Conservation (phyloP, 148 eudicot genomes). For the Rhododendron mucronatum region DNA sequence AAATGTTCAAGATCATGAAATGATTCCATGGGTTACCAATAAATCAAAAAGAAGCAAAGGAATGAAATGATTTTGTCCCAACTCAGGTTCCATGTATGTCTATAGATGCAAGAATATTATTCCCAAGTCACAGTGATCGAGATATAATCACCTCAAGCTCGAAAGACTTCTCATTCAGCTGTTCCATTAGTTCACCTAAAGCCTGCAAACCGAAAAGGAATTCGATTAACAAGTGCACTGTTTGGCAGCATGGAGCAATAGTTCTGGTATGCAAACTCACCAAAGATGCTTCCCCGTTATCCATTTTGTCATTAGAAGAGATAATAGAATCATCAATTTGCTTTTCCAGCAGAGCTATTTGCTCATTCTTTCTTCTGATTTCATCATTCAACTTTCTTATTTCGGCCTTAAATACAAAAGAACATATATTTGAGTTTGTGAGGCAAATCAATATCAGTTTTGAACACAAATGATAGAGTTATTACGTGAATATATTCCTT, state of each 20-base stretch:
- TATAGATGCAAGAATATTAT: neutral
- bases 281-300: conserved; percentile 53
- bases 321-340: conserved; percentile 56
- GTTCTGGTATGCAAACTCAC: conserved; percentile 33
- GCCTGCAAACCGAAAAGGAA: conserved; percentile 42
- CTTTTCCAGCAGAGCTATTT: conserved; percentile 69
- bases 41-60: neutral
- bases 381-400: conserved; percentile 71
- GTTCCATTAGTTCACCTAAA: conserved; percentile 67
- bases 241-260: conserved; percentile 2
- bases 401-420: conserved; percentile 49
- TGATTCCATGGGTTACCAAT: neutral
- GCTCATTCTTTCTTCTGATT: conserved; percentile 60
- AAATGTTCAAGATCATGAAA: neutral
- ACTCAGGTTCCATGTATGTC: conserved; percentile 1
- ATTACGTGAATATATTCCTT: conserved; percentile 68
- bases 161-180: conserved; percentile 85
- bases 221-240: neutral
- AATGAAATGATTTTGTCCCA: neutral
- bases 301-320: conserved; percentile 44
- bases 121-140: neutral
- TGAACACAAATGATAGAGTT: conserved; percentile 4
- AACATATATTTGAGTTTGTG: conserved; percentile 11
- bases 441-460: conserved; percentile 9
- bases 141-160: conserved; percentile 75